Evolutionary conservation across 441 rosid species (phyloP), one percentile per base, ranked within the genome.

Genomic region (Pelargonium exstipulatum): DNA sequence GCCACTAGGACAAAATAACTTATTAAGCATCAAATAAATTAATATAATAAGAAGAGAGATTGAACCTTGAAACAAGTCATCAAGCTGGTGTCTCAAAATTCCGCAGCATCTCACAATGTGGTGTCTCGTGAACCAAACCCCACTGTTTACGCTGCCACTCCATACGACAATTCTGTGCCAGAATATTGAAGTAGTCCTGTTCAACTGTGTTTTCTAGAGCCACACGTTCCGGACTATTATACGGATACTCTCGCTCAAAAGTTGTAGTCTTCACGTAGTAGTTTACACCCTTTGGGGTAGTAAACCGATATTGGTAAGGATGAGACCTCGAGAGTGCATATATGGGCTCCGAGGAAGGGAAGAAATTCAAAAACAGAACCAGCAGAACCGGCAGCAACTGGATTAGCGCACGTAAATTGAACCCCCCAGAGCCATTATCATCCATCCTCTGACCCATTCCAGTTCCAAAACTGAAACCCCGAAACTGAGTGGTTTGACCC

Each of bases 131-230:
- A 3, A 87, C 68, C 67, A 85, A 90, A n/a, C 98, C 98, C 98
- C 98, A 94, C 68, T 89, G 98, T 66, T 87, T 80, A 71, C 97
- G 83, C 82, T 91, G 96, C 83, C 87, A 71, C 85, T 94, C 98
- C 22, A 65, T 77, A 76, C 96, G 77, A 79, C 98, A 91, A 72
- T 91, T 88, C 80, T 94, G 95, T 0, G 88, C 57, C 67, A 94
- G 76, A 43, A 75, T 42, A 10, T 84, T 76, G 46, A 82, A 83
- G 65, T 94, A 94, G 77, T 94, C 97, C 75, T 76, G 88, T 26
- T 94, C 95, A 51, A 94, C 89, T 9, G 73, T 83, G 46, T 58
- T 82, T 73, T 94, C 98, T 5, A 94, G 69, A 10, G 74, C 73
- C 26, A 29, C 81, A 72, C 96, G 83, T 66, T 87, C 82, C 5